These are phyloP conservation scores for Glonium stellatum DNA, from an alignment of 495 filamentous ascomycete genomes.

Conservation along the genomic window DNA sequence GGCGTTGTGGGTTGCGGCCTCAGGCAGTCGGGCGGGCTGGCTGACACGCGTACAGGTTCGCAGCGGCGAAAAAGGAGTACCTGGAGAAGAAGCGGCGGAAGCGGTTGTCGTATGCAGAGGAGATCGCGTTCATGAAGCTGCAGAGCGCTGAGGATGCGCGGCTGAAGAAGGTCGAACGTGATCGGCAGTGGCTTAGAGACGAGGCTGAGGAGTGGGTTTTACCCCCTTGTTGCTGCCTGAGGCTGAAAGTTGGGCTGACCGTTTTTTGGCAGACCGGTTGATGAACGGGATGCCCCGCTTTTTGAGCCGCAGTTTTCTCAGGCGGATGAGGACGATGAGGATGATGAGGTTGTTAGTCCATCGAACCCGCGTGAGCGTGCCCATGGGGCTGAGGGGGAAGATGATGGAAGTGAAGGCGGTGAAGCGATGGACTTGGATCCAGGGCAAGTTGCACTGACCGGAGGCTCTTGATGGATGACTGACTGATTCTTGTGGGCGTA, in stretches of 20 bases:
- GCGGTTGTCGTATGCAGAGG: slow-evolving; percentile 13
- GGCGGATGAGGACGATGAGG: too few species aligned
- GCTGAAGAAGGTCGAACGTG: slow-evolving; percentile 14
- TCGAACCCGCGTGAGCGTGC: too few species aligned
- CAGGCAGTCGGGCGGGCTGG: too few species aligned
- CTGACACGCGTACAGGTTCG: background rate
- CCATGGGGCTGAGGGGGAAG: too few species aligned
- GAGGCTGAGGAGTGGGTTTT: background rate
- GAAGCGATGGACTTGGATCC: background rate
- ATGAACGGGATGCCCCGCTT: too few species aligned
- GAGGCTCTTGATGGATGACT: background rate
- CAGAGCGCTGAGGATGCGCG: slow-evolving; percentile 13
- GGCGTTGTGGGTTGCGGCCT: too few species aligned
- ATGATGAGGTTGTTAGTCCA: too few species aligned
- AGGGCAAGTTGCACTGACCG: background rate
- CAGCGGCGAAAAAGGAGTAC: background rate
- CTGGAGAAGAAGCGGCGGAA: slow-evolving; percentile 3
- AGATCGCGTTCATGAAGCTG: slow-evolving; percentile 23
- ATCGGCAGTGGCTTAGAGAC: background rate
- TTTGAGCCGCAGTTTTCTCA: too few species aligned
- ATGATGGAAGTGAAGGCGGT: too few species aligned
- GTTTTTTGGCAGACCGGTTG: background rate
- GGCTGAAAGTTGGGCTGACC: background rate
- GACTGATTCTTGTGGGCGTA: background rate
- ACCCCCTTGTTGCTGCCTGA: slow-evolving; percentile 11